Evolutionary conservation across 805 yeast species (phyloP), one percentile per base, ranked within the genome.

Genomic region (Lachancea sp.): DNA sequence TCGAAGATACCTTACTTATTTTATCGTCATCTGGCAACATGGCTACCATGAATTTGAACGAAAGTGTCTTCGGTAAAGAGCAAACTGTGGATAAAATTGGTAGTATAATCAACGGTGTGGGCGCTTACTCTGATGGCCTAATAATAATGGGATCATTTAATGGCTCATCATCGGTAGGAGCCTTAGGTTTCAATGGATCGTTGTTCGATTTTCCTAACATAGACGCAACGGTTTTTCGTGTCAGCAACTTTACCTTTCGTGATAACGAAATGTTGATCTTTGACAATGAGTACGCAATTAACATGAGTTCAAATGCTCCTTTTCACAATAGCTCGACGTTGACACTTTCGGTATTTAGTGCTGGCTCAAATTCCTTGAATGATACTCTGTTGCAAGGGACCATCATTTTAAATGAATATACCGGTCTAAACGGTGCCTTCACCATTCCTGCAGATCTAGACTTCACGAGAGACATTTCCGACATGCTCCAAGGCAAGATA

Each of bases 11-110:
- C 5, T 63, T 80, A 5, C 50, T 80, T 38, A 73, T 75, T 4
- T 87, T 85, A 38, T 68, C 68, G 15, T 38, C 49, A 0, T 53
- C 60, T 30, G 68, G 72, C 28, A 64, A 63, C 16, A 65, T 76
- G 21, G 49, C 71, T 2, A 56, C 54, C 2, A 40, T 68, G 3
- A 46, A 56, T 3, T 41, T 70, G 4, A 48, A 48, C 16, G 41
- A 50, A 1, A 48, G 55, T 29, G 46, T 54, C 6, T 45, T 48
- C 6, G 38, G 55, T 4, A n/a, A 44, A 6, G 21, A 45, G 1
- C 42, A 40, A 7, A 36, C 41, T 13, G 18, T 51, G 2, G 42
- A 29, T 3, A 44, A 50, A 5, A 45, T 44, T 5, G 63, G 56
- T 8, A 12, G 13, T 3, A 21, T 28, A 13, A 21, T 36, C 9